phyloP scores from a whole-genome alignment of 23 red algal species.

The Cyanidioschyzon merolae region DNA sequence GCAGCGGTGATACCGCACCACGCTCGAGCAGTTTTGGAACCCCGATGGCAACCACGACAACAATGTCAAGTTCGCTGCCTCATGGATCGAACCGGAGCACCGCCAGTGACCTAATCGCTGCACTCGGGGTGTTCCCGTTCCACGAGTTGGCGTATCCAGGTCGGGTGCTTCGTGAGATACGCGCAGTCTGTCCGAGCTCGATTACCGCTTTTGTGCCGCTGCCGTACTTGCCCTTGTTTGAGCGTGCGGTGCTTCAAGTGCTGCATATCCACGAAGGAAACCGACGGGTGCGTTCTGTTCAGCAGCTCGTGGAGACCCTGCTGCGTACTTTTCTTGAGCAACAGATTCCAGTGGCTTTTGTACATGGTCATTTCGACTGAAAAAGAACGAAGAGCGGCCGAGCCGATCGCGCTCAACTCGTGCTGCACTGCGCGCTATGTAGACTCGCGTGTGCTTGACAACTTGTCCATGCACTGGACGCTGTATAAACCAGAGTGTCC shows the following conservation, averaged over 20 bases:
- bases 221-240: background rate
- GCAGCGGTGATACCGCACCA: too few species aligned
- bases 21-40: too few species aligned
- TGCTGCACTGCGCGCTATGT: too few species aligned
- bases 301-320: background rate
- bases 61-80: too few species aligned
- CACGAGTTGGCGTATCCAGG: background rate
- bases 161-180: background rate
- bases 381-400: too few species aligned
- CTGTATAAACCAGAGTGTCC: too few species aligned
- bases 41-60: too few species aligned
- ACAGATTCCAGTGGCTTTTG: background rate
- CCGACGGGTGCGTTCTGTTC: background rate
- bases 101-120: background rate
- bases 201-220: background rate
- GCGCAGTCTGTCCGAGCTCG: background rate
- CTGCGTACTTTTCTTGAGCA: background rate
- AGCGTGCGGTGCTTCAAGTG: background rate
- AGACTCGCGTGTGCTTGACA: too few species aligned
- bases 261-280: background rate
- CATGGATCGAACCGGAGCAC: too few species aligned
- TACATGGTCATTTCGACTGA: background rate
- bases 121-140: background rate
- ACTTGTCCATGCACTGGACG: too few species aligned
- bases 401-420: too few species aligned